phyloP scores from a whole-genome alignment of 2,329 filamentous ascomycete genomes.

The Ophiostoma novo-ulmi region DNA sequence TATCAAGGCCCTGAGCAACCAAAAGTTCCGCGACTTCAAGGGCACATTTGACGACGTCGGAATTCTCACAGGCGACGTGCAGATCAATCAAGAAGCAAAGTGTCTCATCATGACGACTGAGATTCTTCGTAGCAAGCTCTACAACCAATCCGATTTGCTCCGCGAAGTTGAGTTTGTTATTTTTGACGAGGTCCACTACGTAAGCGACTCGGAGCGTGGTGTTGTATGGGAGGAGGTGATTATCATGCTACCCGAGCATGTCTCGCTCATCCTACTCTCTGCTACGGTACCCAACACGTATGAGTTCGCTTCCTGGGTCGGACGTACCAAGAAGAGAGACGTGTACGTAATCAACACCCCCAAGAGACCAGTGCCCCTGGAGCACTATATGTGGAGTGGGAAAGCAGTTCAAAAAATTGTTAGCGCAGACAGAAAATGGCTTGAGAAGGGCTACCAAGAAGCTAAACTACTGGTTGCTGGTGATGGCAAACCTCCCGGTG shows the following conservation, averaged over 20 bases:
- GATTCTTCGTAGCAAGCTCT: constrained; percentile 96
- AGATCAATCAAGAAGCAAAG: constrained; percentile 95
- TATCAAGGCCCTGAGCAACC: constrained; percentile 96
- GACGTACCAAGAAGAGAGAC: constrained; percentile 94
- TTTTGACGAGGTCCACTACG: constrained; percentile 98
- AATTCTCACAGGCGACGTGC: constrained; percentile 93
- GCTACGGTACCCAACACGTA: constrained; percentile 96
- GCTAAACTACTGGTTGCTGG: constrained; percentile 36
- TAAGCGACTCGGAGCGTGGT: constrained; percentile 91
- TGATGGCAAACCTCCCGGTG: constrained; percentile 37
- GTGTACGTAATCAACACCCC: constrained; percentile 98
- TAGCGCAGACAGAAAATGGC: constrained; percentile 82
- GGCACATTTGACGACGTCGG: constrained; percentile 90
- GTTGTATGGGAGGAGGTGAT: constrained; percentile 99
- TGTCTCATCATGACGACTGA: constrained; percentile 99
- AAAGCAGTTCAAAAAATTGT: constrained; percentile 95
- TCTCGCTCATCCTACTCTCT: constrained; percentile 89
- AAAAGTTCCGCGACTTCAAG: constrained; percentile 95
- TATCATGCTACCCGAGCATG: constrained; percentile 97
- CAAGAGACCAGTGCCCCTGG: constrained; percentile 88
- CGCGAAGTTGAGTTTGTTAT: constrained; percentile 98
- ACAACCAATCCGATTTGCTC: constrained; percentile 90
- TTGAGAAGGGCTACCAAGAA: constrained; percentile 91
- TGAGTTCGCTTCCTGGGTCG: constrained; percentile 98
- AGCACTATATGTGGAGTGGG: constrained; percentile 93